Percentiles rank a stretch among this genome's conserved stretches.
Evolutionary conservation across 352 stramenopile species (phyloP).

Genomic region (Thalassiosira ordinaria): DNA sequence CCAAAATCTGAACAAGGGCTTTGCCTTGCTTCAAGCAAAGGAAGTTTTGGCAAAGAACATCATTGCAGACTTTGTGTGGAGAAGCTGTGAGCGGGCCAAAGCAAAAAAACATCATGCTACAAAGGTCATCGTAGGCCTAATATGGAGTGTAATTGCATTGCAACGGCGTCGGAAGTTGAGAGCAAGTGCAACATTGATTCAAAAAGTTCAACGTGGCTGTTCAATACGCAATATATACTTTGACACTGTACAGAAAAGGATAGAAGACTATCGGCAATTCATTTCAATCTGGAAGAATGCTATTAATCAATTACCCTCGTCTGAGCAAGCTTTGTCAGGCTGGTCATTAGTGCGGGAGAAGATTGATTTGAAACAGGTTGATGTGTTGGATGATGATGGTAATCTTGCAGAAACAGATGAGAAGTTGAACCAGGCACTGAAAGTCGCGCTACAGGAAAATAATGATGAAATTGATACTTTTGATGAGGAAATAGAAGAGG

Average conservation of each 20-base stretch:
- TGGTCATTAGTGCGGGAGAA: neutral
- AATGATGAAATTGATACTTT: neutral
- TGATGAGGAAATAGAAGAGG: neutral
- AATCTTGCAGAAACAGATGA: neutral
- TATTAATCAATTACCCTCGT: neutral
- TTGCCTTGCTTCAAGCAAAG: neutral
- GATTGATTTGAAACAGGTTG: neutral
- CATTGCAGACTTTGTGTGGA: conserved; percentile 19
- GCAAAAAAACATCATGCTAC: neutral
- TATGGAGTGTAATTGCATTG: conserved; percentile 1
- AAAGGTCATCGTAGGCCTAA: conserved; percentile 1
- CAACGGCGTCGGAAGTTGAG: neutral
- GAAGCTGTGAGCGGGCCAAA: neutral
- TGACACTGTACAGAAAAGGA: neutral
- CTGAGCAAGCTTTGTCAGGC: neutral
- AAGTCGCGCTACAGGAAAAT: neutral
- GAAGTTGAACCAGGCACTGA: neutral
- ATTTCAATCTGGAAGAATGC: conserved; percentile 15
- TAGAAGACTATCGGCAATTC: conserved; percentile 44
- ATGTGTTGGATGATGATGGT: neutral
- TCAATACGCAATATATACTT: conserved; percentile 10
- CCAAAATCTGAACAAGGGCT: neutral
- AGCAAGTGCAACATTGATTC: conserved; percentile 14
- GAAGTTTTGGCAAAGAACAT: conserved; percentile 13
- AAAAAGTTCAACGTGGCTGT: conserved; percentile 10